Evolutionary conservation across 2,329 filamentous ascomycete genomes (phyloP), one percentile per base, ranked within the genome.

Genomic region (Macrophomina phaseolina): DNA sequence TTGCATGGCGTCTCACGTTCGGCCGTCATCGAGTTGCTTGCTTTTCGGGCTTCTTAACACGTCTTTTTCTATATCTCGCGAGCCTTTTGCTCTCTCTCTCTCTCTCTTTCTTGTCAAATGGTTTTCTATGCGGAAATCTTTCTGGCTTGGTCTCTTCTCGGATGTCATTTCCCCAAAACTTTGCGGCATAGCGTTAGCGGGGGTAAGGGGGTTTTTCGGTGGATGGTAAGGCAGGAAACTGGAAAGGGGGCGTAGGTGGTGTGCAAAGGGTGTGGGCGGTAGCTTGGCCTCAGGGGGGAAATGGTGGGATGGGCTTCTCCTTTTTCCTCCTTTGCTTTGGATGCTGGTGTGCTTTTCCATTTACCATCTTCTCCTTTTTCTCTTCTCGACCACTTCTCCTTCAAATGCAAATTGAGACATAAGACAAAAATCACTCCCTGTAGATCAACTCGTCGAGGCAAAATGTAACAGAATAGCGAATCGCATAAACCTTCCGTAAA

Each of bases 111-210:
- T 66, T 53, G 65, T 66, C 65, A 36, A 66, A 46, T 61, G 58
- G 65, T 46, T 66, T 66, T 66, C 49, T 48, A 48, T 48, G 4
- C 65, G 52, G 60, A 67, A 55, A 49, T 67, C 65, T 67, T 46
- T 48, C 65, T 64, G 49, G 55, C 60, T 67, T 64, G 58, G 51
- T 64, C 60, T 64, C 51, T 67, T 67, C 65, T 64, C 51, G 60
- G 60, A 67, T 67, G 65, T 67, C 65, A 49, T 56, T 67, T 67
- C 60, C 23, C 60, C 58, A 64, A 64, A 63, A 63, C 60, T 56
- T 62, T 51, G 58, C 65, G 51, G 58, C 65, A 66, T 66, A 66
- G 65, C 65, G 65, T 66, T 66, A 66, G 65, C 65, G 65, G 65
- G 55, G 55, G 65, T 52, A 48, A 38, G 63, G 63, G 63, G 49